Evolutionary conservation across 352 stramenopile genomes (phyloP).

Genomic region (Pseudoperonospora humuli): DNA sequence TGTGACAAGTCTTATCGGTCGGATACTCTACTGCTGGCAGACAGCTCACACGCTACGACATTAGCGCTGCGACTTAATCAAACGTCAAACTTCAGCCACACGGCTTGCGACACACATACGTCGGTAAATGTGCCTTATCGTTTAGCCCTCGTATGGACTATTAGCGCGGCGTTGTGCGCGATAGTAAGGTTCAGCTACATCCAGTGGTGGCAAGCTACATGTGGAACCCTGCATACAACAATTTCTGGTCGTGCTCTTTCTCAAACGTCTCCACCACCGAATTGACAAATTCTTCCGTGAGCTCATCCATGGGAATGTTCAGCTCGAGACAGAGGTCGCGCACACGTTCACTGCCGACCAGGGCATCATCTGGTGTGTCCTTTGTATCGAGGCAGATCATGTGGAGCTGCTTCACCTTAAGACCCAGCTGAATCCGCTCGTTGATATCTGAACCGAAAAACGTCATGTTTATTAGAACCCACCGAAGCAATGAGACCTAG

Average conservation of each 20-base stretch:
- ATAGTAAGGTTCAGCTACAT: too few species aligned
- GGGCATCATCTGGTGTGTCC: conserved; percentile 64
- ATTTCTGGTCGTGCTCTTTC: conserved; percentile 26
- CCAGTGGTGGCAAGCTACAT: conserved; percentile 23
- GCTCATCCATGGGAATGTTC: conserved; percentile 19
- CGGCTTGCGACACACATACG: too few species aligned
- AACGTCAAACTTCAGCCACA: too few species aligned
- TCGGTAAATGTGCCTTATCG: too few species aligned
- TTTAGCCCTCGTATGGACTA: too few species aligned
- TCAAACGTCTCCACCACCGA: conserved; percentile 37
- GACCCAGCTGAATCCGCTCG: conserved; percentile 38
- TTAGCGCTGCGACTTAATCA: too few species aligned
- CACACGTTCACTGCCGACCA: conserved; percentile 36
- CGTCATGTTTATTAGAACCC: not conserved
- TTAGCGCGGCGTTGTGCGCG: too few species aligned
- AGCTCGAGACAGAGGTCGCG: conserved; percentile 47
- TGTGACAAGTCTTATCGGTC: too few species aligned
- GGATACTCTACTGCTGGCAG: too few species aligned
- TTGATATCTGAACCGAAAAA: conserved; percentile 31
- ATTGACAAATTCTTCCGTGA: conserved; percentile 41
- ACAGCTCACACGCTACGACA: too few species aligned
- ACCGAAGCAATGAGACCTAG: not conserved
- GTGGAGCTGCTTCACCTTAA: conserved; percentile 50
- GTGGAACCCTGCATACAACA: conserved; percentile 47
- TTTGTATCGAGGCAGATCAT: conserved; percentile 75